phyloP scores from a whole-genome alignment of 257 asterid species.

The Osmanthus fragrans region DNA sequence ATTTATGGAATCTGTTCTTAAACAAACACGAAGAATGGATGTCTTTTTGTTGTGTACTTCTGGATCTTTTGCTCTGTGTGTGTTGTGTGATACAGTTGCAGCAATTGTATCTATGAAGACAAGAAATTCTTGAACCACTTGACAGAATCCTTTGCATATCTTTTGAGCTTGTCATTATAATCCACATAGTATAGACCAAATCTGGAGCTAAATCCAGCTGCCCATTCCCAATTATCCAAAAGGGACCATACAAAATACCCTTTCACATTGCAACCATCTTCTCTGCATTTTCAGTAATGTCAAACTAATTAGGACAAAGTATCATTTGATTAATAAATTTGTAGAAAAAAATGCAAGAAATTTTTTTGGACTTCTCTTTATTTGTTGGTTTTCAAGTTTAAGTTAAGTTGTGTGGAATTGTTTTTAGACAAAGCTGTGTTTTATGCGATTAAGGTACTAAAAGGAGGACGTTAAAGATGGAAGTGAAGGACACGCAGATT shows the following conservation, averaged over 20 bases:
- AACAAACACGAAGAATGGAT: not conserved
- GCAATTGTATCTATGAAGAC: slow-evolving; percentile 27
- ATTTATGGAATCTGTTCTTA: not conserved
- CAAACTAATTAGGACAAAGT: not conserved
- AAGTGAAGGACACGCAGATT: too few species aligned
- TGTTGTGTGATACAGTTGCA: not conserved
- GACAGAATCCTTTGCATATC: slow-evolving; percentile 82
- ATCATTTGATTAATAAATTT: not conserved
- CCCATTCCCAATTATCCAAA: slow-evolving; percentile 96
- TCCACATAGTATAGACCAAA: slow-evolving; percentile 87
- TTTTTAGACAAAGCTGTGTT: not conserved
- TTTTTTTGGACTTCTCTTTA: not conserved
- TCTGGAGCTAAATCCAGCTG: slow-evolving; percentile 68
- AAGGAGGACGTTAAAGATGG: too few species aligned
- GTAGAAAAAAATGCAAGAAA: not conserved
- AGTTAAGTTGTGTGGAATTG: not conserved
- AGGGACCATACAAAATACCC: slow-evolving; percentile 93
- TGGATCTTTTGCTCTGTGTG: not conserved
- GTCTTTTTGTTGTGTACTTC: not conserved
- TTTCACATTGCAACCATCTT: slow-evolving; percentile 81
- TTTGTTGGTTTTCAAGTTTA: too few species aligned
- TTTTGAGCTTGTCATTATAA: slow-evolving; percentile 62
- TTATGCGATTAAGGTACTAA: too few species aligned
- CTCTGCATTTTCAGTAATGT: slow-evolving; percentile 41
- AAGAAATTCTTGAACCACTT: slow-evolving; percentile 80